phyloP scores from a whole-genome alignment of 2,329 filamentous ascomycete species.

The Aspergillus uvarum region DNA sequence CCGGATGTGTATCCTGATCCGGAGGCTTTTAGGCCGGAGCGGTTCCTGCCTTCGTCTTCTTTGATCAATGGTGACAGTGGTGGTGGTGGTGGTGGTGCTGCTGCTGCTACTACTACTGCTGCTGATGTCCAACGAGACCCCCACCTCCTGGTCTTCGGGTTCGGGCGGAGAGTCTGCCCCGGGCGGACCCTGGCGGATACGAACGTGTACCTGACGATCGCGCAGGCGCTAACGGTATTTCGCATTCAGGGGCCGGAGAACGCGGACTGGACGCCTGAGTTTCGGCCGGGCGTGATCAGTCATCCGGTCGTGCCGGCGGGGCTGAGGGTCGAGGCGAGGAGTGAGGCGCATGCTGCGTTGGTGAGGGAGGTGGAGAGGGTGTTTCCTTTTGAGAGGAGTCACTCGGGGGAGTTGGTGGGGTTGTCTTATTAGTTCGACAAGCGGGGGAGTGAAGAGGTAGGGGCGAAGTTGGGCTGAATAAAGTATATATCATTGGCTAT shows the following conservation, averaged over 20 bases:
- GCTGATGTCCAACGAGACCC: slow-evolving; percentile 39
- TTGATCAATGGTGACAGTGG: no score
- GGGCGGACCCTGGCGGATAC: slow-evolving; percentile 21
- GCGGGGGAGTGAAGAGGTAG: not conserved
- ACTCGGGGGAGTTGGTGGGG: slow-evolving; percentile 11
- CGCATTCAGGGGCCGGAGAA: slow-evolving; percentile 19
- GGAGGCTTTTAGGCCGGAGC: slow-evolving; percentile 8
- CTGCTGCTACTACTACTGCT: slow-evolving; percentile 1
- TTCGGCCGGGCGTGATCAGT: slow-evolving; percentile 16
- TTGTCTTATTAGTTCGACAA: not conserved
- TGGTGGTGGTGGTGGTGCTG: not conserved
- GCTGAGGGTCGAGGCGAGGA: slow-evolving; percentile 14
- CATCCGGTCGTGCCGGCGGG: slow-evolving; percentile 10
- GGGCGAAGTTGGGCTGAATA: not conserved
- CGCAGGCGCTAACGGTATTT: slow-evolving; percentile 20
- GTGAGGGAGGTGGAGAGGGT: slow-evolving; percentile 10
- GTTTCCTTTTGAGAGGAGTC: slow-evolving; percentile 16
- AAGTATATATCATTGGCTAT: not conserved
- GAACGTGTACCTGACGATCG: slow-evolving; percentile 20
- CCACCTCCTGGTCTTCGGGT: slow-evolving; percentile 26
- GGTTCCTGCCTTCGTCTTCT: not conserved
- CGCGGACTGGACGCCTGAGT: slow-evolving; percentile 12
- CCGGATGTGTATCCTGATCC: slow-evolving; percentile 8
- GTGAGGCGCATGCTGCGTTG: slow-evolving; percentile 10
- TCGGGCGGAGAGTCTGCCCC: slow-evolving; percentile 24